These are phyloP conservation scores for Oryza meridionalis DNA, from an alignment of 176 grass and related monocot species.

Conservation along the genomic window DNA sequence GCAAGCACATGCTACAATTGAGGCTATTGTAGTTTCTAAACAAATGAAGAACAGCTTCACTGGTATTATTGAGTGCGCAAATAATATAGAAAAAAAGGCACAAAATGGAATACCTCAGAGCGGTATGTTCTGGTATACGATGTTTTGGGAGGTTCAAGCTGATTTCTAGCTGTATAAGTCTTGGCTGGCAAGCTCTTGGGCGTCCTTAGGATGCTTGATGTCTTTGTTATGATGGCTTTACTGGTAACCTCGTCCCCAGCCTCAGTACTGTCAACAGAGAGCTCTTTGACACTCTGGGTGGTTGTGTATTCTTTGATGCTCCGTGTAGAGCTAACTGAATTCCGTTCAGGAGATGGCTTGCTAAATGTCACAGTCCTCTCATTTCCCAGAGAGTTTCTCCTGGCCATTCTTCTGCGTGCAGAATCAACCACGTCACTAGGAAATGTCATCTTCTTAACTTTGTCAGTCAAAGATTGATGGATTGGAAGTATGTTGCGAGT, in stretches of 20 bases:
- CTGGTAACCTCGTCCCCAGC: conserved; percentile 57
- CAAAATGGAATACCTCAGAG: conserved; percentile 58
- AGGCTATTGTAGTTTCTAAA: conserved; percentile 17
- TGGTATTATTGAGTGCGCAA: conserved; percentile 3
- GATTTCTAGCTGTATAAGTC: conserved; percentile 54
- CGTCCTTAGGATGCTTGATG: conserved; percentile 57
- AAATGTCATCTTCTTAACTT: conserved; percentile 80
- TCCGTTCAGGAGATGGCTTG: conserved; percentile 61
- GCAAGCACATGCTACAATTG: not conserved
- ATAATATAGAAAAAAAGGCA: conserved; percentile 7
- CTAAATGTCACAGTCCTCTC: conserved; percentile 67
- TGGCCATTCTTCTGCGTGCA: conserved; percentile 52
- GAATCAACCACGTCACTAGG: conserved; percentile 56
- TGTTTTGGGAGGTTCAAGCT: conserved; percentile 58
- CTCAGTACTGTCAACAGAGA: conserved; percentile 65
- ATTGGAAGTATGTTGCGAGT: conserved; percentile 54
- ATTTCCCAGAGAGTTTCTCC: conserved; percentile 66
- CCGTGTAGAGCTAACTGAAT: conserved; percentile 61
- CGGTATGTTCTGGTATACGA: conserved; percentile 57
- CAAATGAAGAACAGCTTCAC: not conserved
- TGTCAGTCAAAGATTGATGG: conserved; percentile 49
- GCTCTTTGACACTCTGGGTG: conserved; percentile 59
- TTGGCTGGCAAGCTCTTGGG: conserved; percentile 64
- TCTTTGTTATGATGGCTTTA: conserved; percentile 67
- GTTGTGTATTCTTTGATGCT: conserved; percentile 68